Base-by-base conservation (phyloP, 2,329 filamentous ascomycete genomes). In the Aspergillus melleus region DNA sequence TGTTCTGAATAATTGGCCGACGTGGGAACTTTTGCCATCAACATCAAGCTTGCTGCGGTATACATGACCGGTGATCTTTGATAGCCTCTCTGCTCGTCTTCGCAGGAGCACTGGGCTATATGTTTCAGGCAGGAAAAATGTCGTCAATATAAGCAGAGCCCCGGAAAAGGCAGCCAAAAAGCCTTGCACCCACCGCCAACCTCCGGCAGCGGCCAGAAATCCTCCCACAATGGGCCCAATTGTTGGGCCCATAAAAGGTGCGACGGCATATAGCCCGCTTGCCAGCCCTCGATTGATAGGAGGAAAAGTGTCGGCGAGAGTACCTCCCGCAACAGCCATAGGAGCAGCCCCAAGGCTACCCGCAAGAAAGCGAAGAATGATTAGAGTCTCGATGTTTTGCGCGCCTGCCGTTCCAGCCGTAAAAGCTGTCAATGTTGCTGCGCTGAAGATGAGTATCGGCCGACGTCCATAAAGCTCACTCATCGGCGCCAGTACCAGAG, bases 401-500 rank as follows among this genome's bases (percentile, higher is more conserved):
- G 83, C 77, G 19, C 81, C 86, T 3, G 85, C 83, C 10, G 79
- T 80, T 8, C 80, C 86, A 22, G 83, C 85, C 61, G 84, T 87
- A 70, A 89, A 90, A 0, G 79, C 82, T 2, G 82, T 82, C 60
- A 88, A 79, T 3, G 77, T 76, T 42, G 80, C 70, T 66, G 86
- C 88, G 3, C 85, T 88, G 59, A 80, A 73, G 54, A 64, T 20
- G 36, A 70, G 71, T 3, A 89, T 79, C 46, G 82, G 72, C 67
- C 88, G 82, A 8, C 85, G 80, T 3, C 85, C 88, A 56, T 84
- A 87, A 20, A 90, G 73, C 68, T 91, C 88, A 30, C 84, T 81
- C 20, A 90, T 71, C 0, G 88, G 87, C 3, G 88, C 88, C 84
- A 87, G 90, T 2, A 90, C 68, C 8, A 89, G 74, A 0, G 87